Evolutionary conservation across 2,329 filamentous ascomycete species (phyloP).

Genomic region (Alternaria dauci): DNA sequence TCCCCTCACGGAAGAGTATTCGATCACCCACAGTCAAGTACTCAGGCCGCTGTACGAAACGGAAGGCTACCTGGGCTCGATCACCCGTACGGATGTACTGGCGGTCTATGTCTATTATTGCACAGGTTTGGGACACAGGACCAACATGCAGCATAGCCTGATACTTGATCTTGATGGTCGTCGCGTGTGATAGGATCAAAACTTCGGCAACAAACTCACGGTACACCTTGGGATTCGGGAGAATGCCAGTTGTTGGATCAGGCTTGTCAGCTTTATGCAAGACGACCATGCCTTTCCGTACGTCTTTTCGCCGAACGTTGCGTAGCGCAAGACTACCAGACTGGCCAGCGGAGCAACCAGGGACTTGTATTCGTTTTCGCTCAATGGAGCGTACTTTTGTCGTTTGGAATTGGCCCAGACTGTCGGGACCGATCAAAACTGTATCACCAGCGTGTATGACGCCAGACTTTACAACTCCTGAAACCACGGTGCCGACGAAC

Average conservation of each 20-base stretch:
- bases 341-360: constrained; percentile 88
- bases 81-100: constrained; percentile 94
- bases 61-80: constrained; percentile 91
- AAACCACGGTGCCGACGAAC: constrained; percentile 95
- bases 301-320: constrained; percentile 86
- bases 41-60: constrained; percentile 92
- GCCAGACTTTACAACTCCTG: constrained; percentile 84
- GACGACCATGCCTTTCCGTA: constrained; percentile 97
- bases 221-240: constrained; percentile 60
- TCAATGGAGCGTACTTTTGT: constrained; percentile 93
- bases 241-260: constrained; percentile 45
- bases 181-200: constrained; percentile 92
- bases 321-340: constrained; percentile 92
- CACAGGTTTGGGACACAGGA: constrained; percentile 91
- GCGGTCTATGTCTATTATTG: constrained; percentile 97
- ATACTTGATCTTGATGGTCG: constrained; percentile 95
- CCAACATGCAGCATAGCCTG: constrained; percentile 99
- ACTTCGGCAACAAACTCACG: constrained; percentile 73
- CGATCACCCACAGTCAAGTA: constrained; percentile 89
- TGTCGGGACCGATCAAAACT: constrained; percentile 88
- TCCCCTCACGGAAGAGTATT: constrained; percentile 89
- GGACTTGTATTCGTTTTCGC: constrained; percentile 88
- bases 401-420: constrained; percentile 84
- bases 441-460: constrained; percentile 90
- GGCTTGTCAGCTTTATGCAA: constrained; percentile 81